A percentile compares a stretch with the other conserved stretches of the same genome.
These are phyloP conservation scores for Pseudozyma hubeiensis DNA, from an alignment of 1,284 basidiomycete species.

Conservation along the genomic window DNA sequence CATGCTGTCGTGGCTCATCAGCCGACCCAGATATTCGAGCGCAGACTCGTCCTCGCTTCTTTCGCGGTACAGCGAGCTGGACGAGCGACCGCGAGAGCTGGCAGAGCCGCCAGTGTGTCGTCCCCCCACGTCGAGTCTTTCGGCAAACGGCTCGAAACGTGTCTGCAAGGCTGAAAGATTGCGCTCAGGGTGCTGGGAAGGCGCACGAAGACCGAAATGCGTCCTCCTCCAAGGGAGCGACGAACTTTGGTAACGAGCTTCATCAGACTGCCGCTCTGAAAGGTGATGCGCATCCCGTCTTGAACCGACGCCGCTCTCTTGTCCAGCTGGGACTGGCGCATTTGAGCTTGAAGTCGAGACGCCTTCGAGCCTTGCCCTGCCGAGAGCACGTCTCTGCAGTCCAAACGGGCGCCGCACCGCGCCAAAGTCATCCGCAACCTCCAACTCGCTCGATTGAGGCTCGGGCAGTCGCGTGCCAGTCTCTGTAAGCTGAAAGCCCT, in stretches of 20 bases:
- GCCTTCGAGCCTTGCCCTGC: constrained; percentile 3
- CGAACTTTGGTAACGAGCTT: not conserved
- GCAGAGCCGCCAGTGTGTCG: not conserved
- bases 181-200: constrained; percentile 11
- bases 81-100: not conserved
- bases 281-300: not conserved
- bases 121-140: not conserved
- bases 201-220: constrained; percentile 23
- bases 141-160: constrained; percentile 26
- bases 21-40: constrained; percentile 40
- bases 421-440: constrained; percentile 11
- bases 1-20: constrained; percentile 39
- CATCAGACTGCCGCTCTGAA: not conserved
- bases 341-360: not conserved
- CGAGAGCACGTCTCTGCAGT: constrained; percentile 1
- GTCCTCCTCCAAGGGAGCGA: constrained; percentile 13
- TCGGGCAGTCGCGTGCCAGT: not conserved
- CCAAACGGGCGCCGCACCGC: constrained; percentile 12
- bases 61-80: constrained; percentile 7
- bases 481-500: too few relatives aligned
- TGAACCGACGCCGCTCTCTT: not conserved
- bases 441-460: not conserved
- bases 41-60: constrained; percentile 32
- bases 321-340: not conserved
- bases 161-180: constrained; percentile 1